phyloP scores from a whole-genome alignment of 2,329 filamentous ascomycete genomes.

The Sordariomycetes sp. region DNA sequence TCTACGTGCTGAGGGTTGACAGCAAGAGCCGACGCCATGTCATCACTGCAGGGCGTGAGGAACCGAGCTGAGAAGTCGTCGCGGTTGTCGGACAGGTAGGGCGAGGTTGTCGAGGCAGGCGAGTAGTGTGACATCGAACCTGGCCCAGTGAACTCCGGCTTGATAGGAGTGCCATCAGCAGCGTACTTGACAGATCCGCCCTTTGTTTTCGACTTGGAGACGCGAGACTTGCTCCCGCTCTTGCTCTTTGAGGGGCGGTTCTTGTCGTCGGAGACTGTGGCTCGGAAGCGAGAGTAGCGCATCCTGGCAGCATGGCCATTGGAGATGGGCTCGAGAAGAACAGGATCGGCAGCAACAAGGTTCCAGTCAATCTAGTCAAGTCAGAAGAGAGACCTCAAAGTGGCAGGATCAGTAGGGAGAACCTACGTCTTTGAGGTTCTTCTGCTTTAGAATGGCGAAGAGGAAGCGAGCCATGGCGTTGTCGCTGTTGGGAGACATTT shows the following conservation, averaged over 20 bases:
- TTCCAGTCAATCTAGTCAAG: slow-evolving; percentile 47
- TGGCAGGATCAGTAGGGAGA: slow-evolving; percentile 1
- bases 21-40: slow-evolving; percentile 18
- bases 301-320: slow-evolving; percentile 54
- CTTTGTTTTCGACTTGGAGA: slow-evolving; percentile 31
- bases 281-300: slow-evolving; percentile 45
- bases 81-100: slow-evolving; percentile 22
- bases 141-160: slow-evolving; percentile 25
- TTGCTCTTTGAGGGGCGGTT: slow-evolving; percentile 12
- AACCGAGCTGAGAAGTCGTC: slow-evolving; percentile 30
- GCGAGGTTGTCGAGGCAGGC: slow-evolving; percentile 25
- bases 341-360: slow-evolving; percentile 43
- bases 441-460: slow-evolving; percentile 51
- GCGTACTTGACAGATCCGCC: slow-evolving; percentile 13
- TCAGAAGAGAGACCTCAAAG: background rate
- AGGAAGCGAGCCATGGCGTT: slow-evolving; percentile 49
- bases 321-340: slow-evolving; percentile 43
- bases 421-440: slow-evolving; percentile 51
- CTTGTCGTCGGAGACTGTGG: slow-evolving; percentile 36
- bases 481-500: slow-evolving; percentile 46
- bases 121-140: slow-evolving; percentile 23
- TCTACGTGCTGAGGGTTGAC: slow-evolving; percentile 18
- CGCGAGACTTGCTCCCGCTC: slow-evolving; percentile 31
- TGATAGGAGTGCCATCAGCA: slow-evolving; percentile 25
- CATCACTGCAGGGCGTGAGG: slow-evolving; percentile 47